These are phyloP conservation scores for Emergomyces africanus DNA, from an alignment of 2,329 filamentous ascomycete genomes.

Conservation along the genomic window DNA sequence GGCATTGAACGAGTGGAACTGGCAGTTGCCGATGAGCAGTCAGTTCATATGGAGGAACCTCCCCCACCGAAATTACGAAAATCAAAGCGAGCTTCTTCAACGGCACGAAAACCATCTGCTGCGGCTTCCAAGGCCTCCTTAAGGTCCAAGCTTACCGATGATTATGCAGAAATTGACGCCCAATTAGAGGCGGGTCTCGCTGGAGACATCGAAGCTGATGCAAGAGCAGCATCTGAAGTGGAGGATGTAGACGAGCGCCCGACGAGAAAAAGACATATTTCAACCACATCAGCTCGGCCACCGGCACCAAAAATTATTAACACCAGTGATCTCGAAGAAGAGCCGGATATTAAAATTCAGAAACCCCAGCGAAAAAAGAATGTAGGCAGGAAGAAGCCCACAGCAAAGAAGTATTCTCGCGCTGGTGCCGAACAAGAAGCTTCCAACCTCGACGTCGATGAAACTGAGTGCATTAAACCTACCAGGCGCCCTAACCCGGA, in stretches of 20 bases:
- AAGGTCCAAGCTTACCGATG: conserved; percentile 39
- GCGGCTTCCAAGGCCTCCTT: conserved; percentile 36
- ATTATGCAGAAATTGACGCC: conserved; percentile 50
- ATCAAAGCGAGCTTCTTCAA: conserved; percentile 29
- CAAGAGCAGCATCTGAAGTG: conserved; percentile 40
- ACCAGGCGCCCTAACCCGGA: neutral
- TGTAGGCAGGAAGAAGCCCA: conserved; percentile 7
- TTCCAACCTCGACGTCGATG: neutral
- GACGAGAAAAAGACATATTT: neutral
- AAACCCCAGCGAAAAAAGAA: conserved; percentile 13
- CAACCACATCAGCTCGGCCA: neutral
- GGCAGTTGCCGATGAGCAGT: conserved; percentile 1
- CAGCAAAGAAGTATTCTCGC: conserved; percentile 7
- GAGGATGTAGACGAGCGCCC: conserved; percentile 18
- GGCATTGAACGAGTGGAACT: neutral
- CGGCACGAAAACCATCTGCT: conserved; percentile 36
- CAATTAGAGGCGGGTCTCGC: conserved; percentile 54
- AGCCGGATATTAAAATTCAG: conserved; percentile 9
- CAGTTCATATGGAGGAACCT: conserved; percentile 9
- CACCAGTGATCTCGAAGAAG: conserved; percentile 5
- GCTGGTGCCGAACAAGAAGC: neutral
- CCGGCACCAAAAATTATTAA: conserved; percentile 1
- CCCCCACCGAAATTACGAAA: conserved; percentile 32
- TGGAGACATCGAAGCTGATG: conserved; percentile 19
- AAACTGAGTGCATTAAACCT: neutral